A percentile compares a stretch with the other conserved stretches of the same genome.
These are phyloP conservation scores for Acanthamoeba pearcei DNA, from an alignment of 208 protist species.

Conservation along the genomic window DNA sequence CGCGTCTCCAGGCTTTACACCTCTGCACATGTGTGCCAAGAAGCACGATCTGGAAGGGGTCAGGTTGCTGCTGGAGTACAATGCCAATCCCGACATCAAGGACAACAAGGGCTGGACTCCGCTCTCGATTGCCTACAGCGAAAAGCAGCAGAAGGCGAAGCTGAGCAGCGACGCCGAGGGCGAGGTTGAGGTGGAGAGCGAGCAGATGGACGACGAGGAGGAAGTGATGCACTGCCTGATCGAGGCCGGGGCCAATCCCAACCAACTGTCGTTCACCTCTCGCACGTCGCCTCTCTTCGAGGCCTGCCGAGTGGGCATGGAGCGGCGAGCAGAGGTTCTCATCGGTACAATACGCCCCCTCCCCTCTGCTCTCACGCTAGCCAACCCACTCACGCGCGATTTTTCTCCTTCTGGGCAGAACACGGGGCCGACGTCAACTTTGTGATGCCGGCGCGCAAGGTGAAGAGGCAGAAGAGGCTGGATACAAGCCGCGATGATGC, in stretches of 20 bases:
- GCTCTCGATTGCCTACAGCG: conserved; percentile 35
- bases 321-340: conserved; percentile 8
- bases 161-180: neutral
- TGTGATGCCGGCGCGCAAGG: neutral
- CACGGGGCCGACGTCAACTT: conserved; percentile 41
- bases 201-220: conserved; percentile 26
- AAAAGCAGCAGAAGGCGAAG: conserved; percentile 34
- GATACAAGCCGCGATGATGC: neutral
- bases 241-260: conserved; percentile 36
- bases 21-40: conserved; percentile 51
- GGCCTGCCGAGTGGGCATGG: conserved; percentile 5
- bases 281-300: conserved; percentile 40
- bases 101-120: conserved; percentile 37
- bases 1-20: neutral
- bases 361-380: neutral
- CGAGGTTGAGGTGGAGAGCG: neutral
- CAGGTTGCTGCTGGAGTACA: conserved; percentile 19
- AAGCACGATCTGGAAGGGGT: conserved; percentile 58
- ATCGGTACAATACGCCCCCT: neutral
- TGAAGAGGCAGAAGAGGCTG: neutral
- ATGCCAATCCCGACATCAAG: neutral
- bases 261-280: neutral
- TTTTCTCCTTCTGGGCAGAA: neutral
- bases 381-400: neutral
- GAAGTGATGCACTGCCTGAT: conserved; percentile 57